A percentile compares a stretch with the other conserved stretches of the same genome.
Evolutionary conservation across 768 basidiomycete species (phyloP).

Genomic region (Lactarius hatsudake): DNA sequence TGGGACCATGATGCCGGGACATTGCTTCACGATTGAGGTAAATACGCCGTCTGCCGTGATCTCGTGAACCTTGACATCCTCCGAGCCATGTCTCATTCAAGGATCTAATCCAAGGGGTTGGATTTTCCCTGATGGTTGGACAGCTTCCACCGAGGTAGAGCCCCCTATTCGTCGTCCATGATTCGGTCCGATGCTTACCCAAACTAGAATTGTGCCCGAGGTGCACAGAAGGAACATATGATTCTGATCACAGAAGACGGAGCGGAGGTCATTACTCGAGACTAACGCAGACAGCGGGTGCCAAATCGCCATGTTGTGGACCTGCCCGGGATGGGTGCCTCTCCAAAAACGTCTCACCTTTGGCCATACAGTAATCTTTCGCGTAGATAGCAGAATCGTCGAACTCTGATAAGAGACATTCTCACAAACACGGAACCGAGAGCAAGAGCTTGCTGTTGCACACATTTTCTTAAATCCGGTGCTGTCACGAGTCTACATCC

Average conservation of each 20-base stretch:
- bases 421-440: background rate
- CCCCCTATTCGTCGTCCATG: background rate
- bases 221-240: slow-evolving; percentile 88
- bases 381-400: background rate
- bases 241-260: slow-evolving; percentile 77
- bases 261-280: slow-evolving; percentile 69
- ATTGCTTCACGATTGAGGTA: slow-evolving; percentile 94
- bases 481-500: too few species aligned
- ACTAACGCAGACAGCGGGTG: background rate
- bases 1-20: slow-evolving; percentile 75
- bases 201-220: slow-evolving; percentile 69
- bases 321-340: background rate
- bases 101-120: slow-evolving; percentile 64
- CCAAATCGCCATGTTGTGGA: background rate
- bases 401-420: background rate
- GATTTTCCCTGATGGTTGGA: slow-evolving; percentile 93
- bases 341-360: background rate
- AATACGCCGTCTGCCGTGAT: slow-evolving; percentile 15
- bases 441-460: background rate
- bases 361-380: background rate
- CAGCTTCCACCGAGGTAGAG: slow-evolving; percentile 79
- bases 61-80: background rate
- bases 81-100: slow-evolving; percentile 73
- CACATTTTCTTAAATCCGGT: background rate
- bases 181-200: background rate